Evolutionary conservation across 2,329 filamentous ascomycete species (phyloP).

Genomic region (Aureobasidium musti): DNA sequence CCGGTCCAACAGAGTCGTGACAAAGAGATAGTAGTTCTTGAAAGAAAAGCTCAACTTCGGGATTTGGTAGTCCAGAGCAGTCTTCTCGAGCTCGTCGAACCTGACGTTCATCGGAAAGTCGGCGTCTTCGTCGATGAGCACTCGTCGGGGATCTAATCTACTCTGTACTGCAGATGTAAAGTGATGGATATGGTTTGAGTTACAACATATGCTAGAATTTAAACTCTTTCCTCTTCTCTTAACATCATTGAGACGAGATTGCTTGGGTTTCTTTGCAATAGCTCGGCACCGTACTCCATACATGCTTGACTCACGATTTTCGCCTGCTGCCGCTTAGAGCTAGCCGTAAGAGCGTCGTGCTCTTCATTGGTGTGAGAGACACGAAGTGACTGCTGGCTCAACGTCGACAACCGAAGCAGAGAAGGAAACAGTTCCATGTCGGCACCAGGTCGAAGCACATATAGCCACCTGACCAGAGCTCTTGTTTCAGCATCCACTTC

Average conservation of each 20-base stretch:
- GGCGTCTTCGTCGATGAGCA: too few relatives aligned
- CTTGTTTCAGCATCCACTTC: background rate
- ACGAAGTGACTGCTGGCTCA: background rate
- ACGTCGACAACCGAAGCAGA: background rate
- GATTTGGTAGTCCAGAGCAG: background rate
- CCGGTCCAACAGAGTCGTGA: background rate
- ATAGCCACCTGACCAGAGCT: background rate
- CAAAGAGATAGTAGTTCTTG: background rate
- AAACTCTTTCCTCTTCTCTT: background rate
- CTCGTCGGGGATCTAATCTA: too few relatives aligned
- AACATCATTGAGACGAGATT: background rate
- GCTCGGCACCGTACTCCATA: background rate
- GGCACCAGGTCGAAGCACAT: conserved; percentile 2
- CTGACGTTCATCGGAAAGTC: too few relatives aligned
- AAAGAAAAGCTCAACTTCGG: background rate
- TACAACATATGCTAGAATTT: background rate
- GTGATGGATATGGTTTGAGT: background rate
- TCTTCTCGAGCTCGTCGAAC: too few relatives aligned
- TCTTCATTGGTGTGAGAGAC: background rate
- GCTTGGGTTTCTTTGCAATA: background rate
- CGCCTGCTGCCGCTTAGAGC: background rate
- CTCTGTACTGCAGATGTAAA: too few relatives aligned
- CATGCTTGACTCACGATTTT: background rate
- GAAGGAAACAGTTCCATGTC: conserved; percentile 3
- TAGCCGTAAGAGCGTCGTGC: background rate